These are phyloP conservation scores for Moricandia moricandioides DNA, from an alignment of 345 rosid species.

Conservation along the genomic window DNA sequence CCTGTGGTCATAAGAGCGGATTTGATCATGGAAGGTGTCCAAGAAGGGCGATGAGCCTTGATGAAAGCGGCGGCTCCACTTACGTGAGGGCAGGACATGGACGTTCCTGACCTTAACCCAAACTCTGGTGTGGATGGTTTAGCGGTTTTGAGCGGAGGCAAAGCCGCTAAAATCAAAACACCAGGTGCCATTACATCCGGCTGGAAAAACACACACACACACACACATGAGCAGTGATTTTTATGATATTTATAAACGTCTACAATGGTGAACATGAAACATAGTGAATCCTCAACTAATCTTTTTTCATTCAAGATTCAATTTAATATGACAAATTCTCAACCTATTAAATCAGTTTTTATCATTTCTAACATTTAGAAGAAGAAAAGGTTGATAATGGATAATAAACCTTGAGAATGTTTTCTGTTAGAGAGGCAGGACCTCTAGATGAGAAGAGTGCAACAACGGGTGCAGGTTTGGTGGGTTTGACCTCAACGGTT, in stretches of 20 bases:
- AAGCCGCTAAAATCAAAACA: conserved; percentile 70
- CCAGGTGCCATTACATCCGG: conserved; percentile 92
- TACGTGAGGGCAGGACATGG: conserved; percentile 91
- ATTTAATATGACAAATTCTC: background rate
- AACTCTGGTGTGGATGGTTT: conserved; percentile 37
- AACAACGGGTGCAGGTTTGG: conserved; percentile 75
- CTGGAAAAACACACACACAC: conserved; percentile 32
- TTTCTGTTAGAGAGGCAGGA: conserved; percentile 59
- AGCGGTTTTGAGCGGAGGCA: conserved; percentile 43
- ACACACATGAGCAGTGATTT: background rate
- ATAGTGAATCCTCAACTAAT: background rate
- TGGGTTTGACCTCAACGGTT: conserved; percentile 36
- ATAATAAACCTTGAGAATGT: conserved; percentile 66
- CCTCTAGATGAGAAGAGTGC: conserved; percentile 85
- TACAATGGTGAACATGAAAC: background rate
- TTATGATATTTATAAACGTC: too few relatives aligned
- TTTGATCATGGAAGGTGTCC: conserved; percentile 72
- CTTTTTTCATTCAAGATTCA: background rate
- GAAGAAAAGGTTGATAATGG: background rate
- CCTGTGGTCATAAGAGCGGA: conserved; percentile 87
- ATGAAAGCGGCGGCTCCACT: conserved; percentile 68
- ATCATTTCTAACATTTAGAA: background rate
- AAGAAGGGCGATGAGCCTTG: conserved; percentile 48
- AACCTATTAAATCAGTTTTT: background rate
- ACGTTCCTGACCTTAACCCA: conserved; percentile 61